phyloP scores from a whole-genome alignment of 768 basidiomycete species.

The Melanogaster broomeanus region DNA sequence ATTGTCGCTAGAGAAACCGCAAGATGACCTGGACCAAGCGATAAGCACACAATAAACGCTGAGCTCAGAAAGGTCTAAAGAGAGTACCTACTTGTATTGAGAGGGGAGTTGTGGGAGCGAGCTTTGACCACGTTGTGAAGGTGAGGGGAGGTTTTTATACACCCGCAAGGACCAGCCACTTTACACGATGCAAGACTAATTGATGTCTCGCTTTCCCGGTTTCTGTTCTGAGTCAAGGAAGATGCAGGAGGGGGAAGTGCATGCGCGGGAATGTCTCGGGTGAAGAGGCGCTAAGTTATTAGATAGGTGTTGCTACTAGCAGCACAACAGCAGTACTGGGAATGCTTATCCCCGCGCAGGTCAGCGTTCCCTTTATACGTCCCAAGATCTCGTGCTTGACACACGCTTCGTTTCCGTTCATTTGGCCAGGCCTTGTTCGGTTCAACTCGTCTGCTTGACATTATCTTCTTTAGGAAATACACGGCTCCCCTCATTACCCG shows the following conservation, averaged over 20 bases:
- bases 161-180: neutral
- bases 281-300: no score
- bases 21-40: neutral
- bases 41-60: neutral
- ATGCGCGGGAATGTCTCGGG: no score
- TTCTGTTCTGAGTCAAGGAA: neutral
- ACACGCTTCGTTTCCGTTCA: no score
- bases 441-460: neutral
- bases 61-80: neutral
- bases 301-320: neutral
- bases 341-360: no score
- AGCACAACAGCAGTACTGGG: neutral
- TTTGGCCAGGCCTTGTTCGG: no score
- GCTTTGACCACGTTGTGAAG: slow-evolving; percentile 8
- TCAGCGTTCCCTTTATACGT: no score
- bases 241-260: neutral
- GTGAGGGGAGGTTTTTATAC: slow-evolving; percentile 5
- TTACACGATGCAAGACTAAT: slow-evolving; percentile 3
- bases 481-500: neutral
- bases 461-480: neutral
- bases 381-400: no score
- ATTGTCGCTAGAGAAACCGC: neutral
- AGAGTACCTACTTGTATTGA: slow-evolving; percentile 8
- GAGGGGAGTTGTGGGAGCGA: neutral
- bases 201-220: neutral